Evolutionary conservation across 805 yeast genomes (phyloP).

Genomic region (Yarrowia osloensis): DNA sequence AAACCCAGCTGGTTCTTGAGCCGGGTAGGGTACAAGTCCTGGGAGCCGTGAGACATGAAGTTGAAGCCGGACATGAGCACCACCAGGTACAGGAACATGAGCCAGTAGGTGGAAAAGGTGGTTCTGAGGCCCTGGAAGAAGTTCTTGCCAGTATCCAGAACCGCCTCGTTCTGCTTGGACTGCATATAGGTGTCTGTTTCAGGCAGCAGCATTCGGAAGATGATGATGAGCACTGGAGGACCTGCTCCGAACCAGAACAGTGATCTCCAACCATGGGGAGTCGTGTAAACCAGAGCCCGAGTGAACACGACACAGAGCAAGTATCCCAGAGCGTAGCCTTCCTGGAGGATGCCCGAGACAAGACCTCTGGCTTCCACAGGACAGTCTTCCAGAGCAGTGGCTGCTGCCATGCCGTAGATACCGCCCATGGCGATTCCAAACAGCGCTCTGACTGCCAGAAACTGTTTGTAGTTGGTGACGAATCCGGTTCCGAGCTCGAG

Average conservation of each 20-base stretch:
- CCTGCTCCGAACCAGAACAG: constrained; percentile 5
- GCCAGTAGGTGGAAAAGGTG: constrained; percentile 52
- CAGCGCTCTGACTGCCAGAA: not conserved
- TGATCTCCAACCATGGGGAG: constrained; percentile 10
- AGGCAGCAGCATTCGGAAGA: not conserved
- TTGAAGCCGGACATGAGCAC: constrained; percentile 69
- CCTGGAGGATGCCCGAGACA: not conserved
- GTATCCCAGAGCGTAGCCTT: not conserved
- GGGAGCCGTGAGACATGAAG: constrained; percentile 73
- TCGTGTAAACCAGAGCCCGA: not conserved
- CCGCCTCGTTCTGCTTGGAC: not conserved
- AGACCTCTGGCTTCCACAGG: not conserved
- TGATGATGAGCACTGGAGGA: not conserved
- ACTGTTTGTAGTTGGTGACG: not conserved
- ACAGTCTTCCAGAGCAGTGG: constrained; percentile 3
- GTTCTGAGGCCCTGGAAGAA: not conserved
- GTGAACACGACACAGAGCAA: not conserved
- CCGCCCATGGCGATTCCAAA: constrained; percentile 11
- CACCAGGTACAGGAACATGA: constrained; percentile 57
- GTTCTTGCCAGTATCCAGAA: not conserved
- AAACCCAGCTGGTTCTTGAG: constrained; percentile 1
- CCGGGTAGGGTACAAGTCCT: constrained; percentile 47
- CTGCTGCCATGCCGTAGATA: not conserved
- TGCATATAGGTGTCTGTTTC: not conserved
- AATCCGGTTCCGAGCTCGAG: not conserved